Evolutionary conservation across 176 grass and related monocot species (phyloP), one percentile per base, ranked within the genome.

Genomic region (Phragmites australis): DNA sequence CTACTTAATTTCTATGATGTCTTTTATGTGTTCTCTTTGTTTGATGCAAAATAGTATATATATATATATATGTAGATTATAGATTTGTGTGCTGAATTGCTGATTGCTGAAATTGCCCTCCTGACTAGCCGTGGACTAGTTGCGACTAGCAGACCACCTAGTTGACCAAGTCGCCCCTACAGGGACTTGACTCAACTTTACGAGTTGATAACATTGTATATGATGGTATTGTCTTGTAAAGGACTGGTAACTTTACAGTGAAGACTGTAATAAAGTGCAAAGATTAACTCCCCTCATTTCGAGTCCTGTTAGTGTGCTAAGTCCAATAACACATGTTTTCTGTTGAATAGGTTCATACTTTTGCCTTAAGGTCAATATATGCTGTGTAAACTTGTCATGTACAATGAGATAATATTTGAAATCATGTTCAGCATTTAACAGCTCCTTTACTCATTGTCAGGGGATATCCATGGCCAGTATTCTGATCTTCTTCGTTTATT

Each of bases 401-500:
- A n/a, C n/a, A n/a, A n/a, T n/a, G n/a, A n/a, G n/a, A n/a, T 72
- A 48, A 27, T 26, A 4, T 65, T 46, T 49, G 23, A 21, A 65
- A 83, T 57, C 26, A 45, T 1, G 22, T 18, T 58, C 9, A 29
- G 1, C 60, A 51, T 71, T 32, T 65, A 78, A 71, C 1, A 83
- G 45, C 79, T 30, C 44, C 25, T 63, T 49, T 67, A 73, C 9
- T 54, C 22, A 58, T 41, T 84, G 77, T 54, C 70, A 93, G 91
- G 91, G 47, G 91, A 93, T 71, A 79, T 93, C 77, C 91, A 93
- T 72, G 91, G 91, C 0, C 91, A 93, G 54, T 91, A 85, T 70
- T 88, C 91, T 45, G 91, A 93, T 72, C 91, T 93, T 74, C 82
- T 93, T 79, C 88, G 91, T 21, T 78, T 93, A 49, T 93, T 93